Evolutionary conservation across 2,329 filamentous ascomycete species (phyloP).

Genomic region (Huntiella decipiens): DNA sequence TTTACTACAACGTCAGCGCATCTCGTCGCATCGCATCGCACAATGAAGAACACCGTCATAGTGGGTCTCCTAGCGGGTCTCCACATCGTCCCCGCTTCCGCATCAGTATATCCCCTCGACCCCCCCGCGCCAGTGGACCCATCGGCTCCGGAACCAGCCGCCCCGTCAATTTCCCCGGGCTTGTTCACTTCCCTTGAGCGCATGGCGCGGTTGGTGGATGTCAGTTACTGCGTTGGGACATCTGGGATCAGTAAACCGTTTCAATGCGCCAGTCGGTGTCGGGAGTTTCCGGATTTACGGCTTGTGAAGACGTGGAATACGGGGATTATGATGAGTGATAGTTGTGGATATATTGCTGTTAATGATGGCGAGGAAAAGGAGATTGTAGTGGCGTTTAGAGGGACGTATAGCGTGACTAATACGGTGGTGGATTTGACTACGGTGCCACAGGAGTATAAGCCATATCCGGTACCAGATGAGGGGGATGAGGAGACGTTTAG

Average conservation of each 20-base stretch:
- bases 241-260: conserved; percentile 73
- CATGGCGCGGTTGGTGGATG: conserved; percentile 77
- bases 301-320: conserved; percentile 81
- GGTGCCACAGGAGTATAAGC: conserved; percentile 73
- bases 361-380: conserved; percentile 37
- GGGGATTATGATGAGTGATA: conserved; percentile 68
- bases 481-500: conserved; percentile 22
- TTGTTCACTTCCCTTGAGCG: conserved; percentile 75
- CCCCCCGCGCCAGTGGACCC: background rate
- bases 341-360: conserved; percentile 84
- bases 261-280: conserved; percentile 64
- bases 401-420: conserved; percentile 85
- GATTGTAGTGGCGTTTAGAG: conserved; percentile 77
- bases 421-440: conserved; percentile 81
- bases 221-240: conserved; percentile 78
- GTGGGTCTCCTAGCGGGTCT: conserved; percentile 3
- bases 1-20: too few relatives aligned
- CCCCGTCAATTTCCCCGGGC: conserved; percentile 22
- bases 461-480: conserved; percentile 48
- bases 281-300: conserved; percentile 62
- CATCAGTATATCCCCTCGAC: conserved; percentile 2
- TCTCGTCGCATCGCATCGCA: background rate
- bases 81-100: background rate
- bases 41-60: conserved; percentile 5
- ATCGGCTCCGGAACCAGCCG: conserved; percentile 19